Evolutionary conservation across 345 rosid genomes (phyloP), one percentile per base, ranked within the genome.

Genomic region (Aurinia saxatilis): DNA sequence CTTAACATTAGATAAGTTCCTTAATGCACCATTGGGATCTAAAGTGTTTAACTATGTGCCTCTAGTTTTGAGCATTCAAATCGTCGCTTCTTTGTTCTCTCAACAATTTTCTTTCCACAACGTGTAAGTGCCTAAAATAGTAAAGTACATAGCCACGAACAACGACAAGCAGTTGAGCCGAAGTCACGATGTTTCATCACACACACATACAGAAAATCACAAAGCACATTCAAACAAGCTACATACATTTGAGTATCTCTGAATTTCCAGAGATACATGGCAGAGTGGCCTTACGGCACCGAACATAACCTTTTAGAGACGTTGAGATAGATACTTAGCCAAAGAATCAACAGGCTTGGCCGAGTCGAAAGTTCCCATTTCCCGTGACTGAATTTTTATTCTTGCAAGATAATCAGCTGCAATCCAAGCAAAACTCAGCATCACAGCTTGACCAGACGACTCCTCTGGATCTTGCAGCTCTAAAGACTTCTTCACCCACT

Each of bases 361-460:
- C 6, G 78, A 53, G 77, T 84, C 81, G 6, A 73, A 40, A 44
- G 45, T 76, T 37, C 29, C 72, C 10, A 16, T 53, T 34, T 73
- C 77, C 31, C 68, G 46, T 21, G 53, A 31, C 73, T 71, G 76
- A 50, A 86, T 73, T 78, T 91, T 91, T 23, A 91, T 71, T 42
- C 95, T 78, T 50, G 92, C 90, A 68, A 91, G 84, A 75, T 88
- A 91, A 74, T 91, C 98, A 73, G 82, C 84, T 0, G 90, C 83
- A 57, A 91, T 88, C 98, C 98, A 91, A 15, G 90, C 81, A 70
- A 91, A 91, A 60, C 96, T 91, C 65, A 91, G 67, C 85, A 77
- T 78, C 67, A 75, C 78, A 0, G 51, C 53, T 54, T 42, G 57
- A 13, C 42, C 65, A 45, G 65, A 58, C 40, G 71, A 69, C 13